Conservation (phyloP, 2,329 filamentous ascomycete genomes). For the Lachnellula arida region DNA sequence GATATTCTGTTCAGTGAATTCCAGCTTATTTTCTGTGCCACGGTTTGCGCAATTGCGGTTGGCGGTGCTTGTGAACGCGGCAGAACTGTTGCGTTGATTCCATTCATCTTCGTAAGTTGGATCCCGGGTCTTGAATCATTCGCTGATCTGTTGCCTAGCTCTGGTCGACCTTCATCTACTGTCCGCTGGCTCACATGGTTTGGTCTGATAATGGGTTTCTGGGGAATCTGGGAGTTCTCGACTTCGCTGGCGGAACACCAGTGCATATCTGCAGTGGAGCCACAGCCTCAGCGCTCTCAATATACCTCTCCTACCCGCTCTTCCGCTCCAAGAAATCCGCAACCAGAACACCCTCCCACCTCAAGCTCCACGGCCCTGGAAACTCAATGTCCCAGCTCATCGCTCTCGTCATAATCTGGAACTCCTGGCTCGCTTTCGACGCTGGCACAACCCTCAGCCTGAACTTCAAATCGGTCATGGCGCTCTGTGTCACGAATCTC, state of each 20-base stretch:
- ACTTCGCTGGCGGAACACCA: slow-evolving; percentile 71
- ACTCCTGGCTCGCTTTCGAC: slow-evolving; percentile 97
- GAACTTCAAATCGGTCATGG: slow-evolving; percentile 86
- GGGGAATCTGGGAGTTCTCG: slow-evolving; percentile 61
- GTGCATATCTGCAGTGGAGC: slow-evolving; percentile 72
- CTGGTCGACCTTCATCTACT: slow-evolving; percentile 68
- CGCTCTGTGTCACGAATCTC: slow-evolving; percentile 81
- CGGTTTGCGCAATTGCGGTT: slow-evolving; percentile 46
- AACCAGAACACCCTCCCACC: slow-evolving; percentile 34
- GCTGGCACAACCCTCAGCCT: slow-evolving; percentile 76
- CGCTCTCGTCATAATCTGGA: slow-evolving; percentile 77
- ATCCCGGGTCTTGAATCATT: slow-evolving; percentile 12
- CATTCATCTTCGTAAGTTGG: slow-evolving; percentile 58
- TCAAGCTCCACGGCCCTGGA: slow-evolving; percentile 64
- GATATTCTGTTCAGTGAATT: slow-evolving; percentile 64
- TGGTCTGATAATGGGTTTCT: slow-evolving; percentile 74
- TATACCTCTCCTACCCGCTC: slow-evolving; percentile 66
- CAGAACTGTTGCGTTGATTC: slow-evolving; percentile 56
- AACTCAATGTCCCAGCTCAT: slow-evolving; percentile 71
- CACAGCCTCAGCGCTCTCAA: slow-evolving; percentile 66
- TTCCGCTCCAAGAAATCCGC: slow-evolving; percentile 54
- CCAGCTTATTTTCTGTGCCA: slow-evolving; percentile 56
- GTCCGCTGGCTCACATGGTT: slow-evolving; percentile 71
- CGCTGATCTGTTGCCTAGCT: slow-evolving; percentile 12
- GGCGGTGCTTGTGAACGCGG: slow-evolving; percentile 58